Percentiles rank a stretch among this genome's conserved stretches.
Conservation (phyloP, 1,284 basidiomycete genomes). For the Somion occarium region DNA sequence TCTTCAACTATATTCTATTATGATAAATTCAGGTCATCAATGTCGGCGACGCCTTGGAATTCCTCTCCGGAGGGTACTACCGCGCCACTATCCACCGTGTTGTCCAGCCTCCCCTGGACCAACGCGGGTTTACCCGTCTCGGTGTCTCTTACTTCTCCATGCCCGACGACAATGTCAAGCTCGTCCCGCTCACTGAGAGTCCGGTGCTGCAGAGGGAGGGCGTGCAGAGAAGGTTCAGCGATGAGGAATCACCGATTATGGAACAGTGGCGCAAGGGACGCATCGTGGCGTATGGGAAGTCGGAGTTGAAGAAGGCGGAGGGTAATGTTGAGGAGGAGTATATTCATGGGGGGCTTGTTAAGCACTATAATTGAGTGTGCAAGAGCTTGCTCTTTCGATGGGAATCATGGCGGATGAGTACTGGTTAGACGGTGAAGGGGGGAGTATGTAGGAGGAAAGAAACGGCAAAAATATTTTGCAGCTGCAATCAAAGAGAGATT, state of each 20-base stretch:
- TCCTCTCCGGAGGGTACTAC: conserved; percentile 40
- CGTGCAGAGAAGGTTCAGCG: conserved; percentile 22
- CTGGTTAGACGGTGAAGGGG: too few species aligned
- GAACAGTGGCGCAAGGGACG: conserved; percentile 35
- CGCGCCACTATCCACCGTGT: conserved; percentile 40
- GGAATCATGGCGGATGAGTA: too few species aligned
- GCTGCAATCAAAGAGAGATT: too few species aligned
- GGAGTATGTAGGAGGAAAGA: too few species aligned
- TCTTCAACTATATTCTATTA: not conserved
- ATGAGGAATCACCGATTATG: conserved; percentile 32
- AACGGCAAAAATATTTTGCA: too few species aligned
- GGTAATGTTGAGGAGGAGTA: conserved; percentile 29
- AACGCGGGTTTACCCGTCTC: conserved; percentile 36
- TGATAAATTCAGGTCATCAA: conserved; percentile 32
- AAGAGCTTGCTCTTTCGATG: too few species aligned
- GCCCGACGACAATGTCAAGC: conserved; percentile 25
- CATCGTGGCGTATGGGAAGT: conserved; percentile 29
- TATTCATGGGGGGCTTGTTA: conserved; percentile 29
- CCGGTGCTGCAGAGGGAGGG: conserved; percentile 29
- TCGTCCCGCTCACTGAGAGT: conserved; percentile 27
- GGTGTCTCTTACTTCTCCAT: conserved; percentile 41
- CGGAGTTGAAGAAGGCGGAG: conserved; percentile 20
- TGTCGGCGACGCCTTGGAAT: conserved; percentile 37
- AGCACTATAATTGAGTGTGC: conserved; percentile 29
- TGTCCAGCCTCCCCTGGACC: conserved; percentile 43